These are phyloP conservation scores for Paraglomus occultum DNA, from an alignment of 192 early-diverging fungal genomes.

Conservation along the genomic window DNA sequence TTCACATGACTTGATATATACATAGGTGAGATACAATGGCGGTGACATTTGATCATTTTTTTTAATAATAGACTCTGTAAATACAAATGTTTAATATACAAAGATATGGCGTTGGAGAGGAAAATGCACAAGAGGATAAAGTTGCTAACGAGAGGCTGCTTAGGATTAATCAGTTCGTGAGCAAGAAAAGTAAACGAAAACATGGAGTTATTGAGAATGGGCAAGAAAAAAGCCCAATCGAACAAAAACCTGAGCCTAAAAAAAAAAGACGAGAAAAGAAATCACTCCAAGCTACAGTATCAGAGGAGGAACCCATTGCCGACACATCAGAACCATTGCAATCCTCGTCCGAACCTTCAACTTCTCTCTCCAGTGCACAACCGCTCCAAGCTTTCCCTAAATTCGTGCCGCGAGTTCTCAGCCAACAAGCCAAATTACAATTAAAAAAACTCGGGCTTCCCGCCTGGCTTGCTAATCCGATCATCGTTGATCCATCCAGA, in stretches of 20 bases:
- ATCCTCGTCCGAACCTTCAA: too few relatives aligned
- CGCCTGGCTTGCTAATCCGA: conserved; percentile 84
- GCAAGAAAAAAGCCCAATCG: background rate
- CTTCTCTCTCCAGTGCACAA: too few relatives aligned
- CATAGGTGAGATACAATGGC: too few relatives aligned
- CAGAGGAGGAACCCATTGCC: background rate
- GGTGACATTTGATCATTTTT: too few relatives aligned
- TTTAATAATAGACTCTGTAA: too few relatives aligned
- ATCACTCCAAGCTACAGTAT: background rate
- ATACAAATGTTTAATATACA: conserved; percentile 15
- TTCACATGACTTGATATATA: too few relatives aligned
- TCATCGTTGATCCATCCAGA: conserved; percentile 58
- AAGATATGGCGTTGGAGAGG: conserved; percentile 14
- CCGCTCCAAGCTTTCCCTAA: conserved; percentile 41
- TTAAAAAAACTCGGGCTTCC: conserved; percentile 76
- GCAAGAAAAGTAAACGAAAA: conserved; percentile 4
- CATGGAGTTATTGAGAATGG: background rate
- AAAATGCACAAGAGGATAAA: background rate
- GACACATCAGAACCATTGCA: conserved; percentile 2
- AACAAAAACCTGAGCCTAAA: background rate
- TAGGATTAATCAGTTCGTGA: conserved; percentile 13
- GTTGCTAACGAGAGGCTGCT: background rate
- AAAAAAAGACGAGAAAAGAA: background rate
- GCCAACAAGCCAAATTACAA: conserved; percentile 40
- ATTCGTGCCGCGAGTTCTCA: conserved; percentile 39